Conservation (phyloP, 768 basidiomycete species). For the Phanerochaete sordida region DNA sequence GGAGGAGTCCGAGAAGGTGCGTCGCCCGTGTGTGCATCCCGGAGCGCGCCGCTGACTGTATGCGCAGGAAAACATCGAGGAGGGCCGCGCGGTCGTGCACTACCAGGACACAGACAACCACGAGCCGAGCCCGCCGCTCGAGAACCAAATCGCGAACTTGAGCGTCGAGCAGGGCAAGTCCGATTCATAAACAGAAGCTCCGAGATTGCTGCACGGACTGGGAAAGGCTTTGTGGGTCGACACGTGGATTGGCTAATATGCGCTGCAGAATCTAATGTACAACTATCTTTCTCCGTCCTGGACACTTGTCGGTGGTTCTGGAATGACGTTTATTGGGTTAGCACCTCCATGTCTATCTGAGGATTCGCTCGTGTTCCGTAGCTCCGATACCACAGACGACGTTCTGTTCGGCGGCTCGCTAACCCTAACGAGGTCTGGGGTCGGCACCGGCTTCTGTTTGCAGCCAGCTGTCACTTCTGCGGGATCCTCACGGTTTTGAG, state of each 20-base stretch:
- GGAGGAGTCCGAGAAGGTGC: slow-evolving; percentile 73
- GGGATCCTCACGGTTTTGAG: too few relatives aligned
- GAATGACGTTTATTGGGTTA: background rate
- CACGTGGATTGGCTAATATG: background rate
- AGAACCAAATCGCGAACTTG: background rate
- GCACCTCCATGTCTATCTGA: background rate
- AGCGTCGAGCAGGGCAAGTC: slow-evolving; percentile 1
- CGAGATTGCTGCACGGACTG: background rate
- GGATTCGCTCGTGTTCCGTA: too few relatives aligned
- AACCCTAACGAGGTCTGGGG: too few relatives aligned
- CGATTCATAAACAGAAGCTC: background rate
- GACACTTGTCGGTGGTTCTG: background rate
- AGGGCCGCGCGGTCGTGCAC: slow-evolving; percentile 14
- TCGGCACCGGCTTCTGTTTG: too few relatives aligned
- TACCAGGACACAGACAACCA: background rate
- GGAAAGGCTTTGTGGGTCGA: background rate
- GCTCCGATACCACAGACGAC: too few relatives aligned
- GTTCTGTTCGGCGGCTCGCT: too few relatives aligned
- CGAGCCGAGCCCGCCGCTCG: background rate
- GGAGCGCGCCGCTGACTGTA: background rate
- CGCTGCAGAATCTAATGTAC: background rate
- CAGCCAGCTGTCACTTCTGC: too few relatives aligned
- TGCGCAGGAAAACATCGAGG: slow-evolving; percentile 23
- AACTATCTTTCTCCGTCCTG: background rate
- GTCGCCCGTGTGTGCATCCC: slow-evolving; percentile 12